Conservation (phyloP, 306 rosid species). For the Lagenaria siceraria region DNA sequence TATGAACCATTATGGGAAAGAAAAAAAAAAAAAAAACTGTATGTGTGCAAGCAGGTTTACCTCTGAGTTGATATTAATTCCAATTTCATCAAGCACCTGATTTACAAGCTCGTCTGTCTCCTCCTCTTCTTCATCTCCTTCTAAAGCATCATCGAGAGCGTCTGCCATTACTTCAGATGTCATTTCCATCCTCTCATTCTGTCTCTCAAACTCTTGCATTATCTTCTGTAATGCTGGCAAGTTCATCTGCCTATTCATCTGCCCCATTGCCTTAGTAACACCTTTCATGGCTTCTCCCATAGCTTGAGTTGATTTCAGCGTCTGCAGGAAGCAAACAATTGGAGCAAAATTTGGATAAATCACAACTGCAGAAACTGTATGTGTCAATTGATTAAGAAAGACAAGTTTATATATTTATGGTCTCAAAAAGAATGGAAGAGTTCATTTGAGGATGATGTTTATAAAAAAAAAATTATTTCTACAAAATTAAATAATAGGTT, state of each 20-base stretch:
- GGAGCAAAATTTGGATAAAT: background rate
- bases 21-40: background rate
- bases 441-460: background rate
- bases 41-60: constrained; percentile 19
- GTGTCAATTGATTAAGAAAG: background rate
- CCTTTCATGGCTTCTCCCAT: constrained; percentile 99
- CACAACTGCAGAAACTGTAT: background rate
- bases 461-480: background rate
- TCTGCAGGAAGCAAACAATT: constrained; percentile 26
- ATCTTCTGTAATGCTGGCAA: constrained; percentile 84
- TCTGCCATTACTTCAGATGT: constrained; percentile 78
- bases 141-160: constrained; percentile 91
- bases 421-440: background rate
- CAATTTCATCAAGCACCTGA: constrained; percentile 96
- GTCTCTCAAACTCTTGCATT: constrained; percentile 92
- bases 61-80: constrained; percentile 79
- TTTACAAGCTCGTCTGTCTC: constrained; percentile 87
- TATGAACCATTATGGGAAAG: background rate
- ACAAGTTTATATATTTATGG: background rate
- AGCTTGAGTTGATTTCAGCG: constrained; percentile 86
- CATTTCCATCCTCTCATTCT: constrained; percentile 92
- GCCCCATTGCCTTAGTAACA: constrained; percentile 97
- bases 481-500: background rate
- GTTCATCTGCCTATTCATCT: constrained; percentile 94
- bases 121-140: constrained; percentile 96